Conservation (phyloP, 257 asterid genomes). For the Nicotiana attenuata region DNA sequence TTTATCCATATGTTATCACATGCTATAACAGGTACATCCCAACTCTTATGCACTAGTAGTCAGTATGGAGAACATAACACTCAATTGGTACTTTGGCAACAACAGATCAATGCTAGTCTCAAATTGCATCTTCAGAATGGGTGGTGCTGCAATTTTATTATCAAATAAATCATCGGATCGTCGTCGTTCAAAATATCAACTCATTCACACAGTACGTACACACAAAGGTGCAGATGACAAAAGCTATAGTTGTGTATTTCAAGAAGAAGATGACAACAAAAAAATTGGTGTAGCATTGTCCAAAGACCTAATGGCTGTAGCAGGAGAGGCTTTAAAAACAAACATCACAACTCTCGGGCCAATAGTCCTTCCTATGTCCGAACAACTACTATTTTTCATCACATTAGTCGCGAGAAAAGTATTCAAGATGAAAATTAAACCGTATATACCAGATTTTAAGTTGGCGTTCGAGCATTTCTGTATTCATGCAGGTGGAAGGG, state of each 20-base stretch:
- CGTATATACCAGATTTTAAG: slow-evolving; percentile 46
- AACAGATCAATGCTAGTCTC: slow-evolving; percentile 61
- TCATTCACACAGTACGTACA: slow-evolving; percentile 55
- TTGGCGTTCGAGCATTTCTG: slow-evolving; percentile 51
- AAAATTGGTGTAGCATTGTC: slow-evolving; percentile 37
- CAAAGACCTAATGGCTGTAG: slow-evolving; percentile 48
- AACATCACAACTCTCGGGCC: slow-evolving; percentile 49
- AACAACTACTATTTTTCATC: slow-evolving; percentile 43
- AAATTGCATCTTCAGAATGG: slow-evolving; percentile 68
- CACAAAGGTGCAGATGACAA: slow-evolving; percentile 61
- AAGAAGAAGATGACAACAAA: slow-evolving; percentile 44
- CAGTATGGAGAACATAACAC: slow-evolving; percentile 62
- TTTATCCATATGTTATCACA: neutral
- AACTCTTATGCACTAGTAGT: slow-evolving; percentile 69
- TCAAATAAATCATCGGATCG: slow-evolving; percentile 45
- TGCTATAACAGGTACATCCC: slow-evolving; percentile 46
- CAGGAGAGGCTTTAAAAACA: slow-evolving; percentile 47
- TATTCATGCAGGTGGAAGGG: slow-evolving; percentile 50
- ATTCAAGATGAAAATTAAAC: slow-evolving; percentile 38
- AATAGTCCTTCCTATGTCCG: slow-evolving; percentile 61
- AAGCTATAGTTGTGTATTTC: slow-evolving; percentile 57
- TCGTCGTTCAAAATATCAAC: slow-evolving; percentile 51
- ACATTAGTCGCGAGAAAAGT: slow-evolving; percentile 46
- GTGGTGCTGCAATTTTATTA: slow-evolving; percentile 68
- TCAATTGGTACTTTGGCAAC: slow-evolving; percentile 69